Conservation (phyloP, 352 stramenopile genomes). For the Pythium brachiatum region DNA sequence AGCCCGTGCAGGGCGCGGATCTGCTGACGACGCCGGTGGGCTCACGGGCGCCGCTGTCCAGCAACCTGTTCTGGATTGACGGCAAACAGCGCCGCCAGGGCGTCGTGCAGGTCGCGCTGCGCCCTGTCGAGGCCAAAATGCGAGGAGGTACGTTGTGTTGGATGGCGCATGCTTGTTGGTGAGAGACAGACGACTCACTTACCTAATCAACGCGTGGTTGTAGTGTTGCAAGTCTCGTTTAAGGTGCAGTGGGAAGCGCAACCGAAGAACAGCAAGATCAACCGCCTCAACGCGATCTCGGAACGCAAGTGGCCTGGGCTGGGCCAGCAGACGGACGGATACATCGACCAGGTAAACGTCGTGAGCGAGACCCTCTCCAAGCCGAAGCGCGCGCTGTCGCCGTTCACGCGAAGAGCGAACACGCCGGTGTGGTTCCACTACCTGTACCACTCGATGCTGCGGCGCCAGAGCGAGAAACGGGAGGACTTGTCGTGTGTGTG, state of each 20-base stretch:
- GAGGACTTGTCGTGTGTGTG: constrained; percentile 76
- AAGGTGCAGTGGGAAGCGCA: constrained; percentile 43
- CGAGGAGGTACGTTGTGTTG: constrained; percentile 52
- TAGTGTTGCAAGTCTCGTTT: constrained; percentile 62
- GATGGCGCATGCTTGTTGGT: background rate
- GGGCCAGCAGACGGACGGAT: background rate
- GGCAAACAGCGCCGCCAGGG: constrained; percentile 43
- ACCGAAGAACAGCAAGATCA: constrained; percentile 36
- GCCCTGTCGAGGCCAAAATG: constrained; percentile 39
- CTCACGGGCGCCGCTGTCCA: constrained; percentile 48
- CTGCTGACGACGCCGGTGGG: constrained; percentile 35
- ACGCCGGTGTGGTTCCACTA: constrained; percentile 69
- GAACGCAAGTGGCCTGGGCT: constrained; percentile 33
- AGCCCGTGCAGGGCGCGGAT: constrained; percentile 40
- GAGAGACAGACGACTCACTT: background rate
- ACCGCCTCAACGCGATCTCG: constrained; percentile 39
- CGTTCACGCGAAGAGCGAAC: constrained; percentile 26
- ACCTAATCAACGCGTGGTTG: constrained; percentile 2
- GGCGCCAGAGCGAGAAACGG: constrained; percentile 80
- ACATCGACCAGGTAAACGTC: constrained; percentile 22
- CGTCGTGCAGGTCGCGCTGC: constrained; percentile 49
- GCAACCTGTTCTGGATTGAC: constrained; percentile 60
- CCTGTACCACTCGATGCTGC: constrained; percentile 78
- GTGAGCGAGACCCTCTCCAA: constrained; percentile 31
- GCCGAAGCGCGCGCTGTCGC: constrained; percentile 33